A percentile compares a stretch with the other conserved stretches of the same genome.
phyloP scores from a whole-genome alignment of 345 rosid genomes.

The Salix brachista region DNA sequence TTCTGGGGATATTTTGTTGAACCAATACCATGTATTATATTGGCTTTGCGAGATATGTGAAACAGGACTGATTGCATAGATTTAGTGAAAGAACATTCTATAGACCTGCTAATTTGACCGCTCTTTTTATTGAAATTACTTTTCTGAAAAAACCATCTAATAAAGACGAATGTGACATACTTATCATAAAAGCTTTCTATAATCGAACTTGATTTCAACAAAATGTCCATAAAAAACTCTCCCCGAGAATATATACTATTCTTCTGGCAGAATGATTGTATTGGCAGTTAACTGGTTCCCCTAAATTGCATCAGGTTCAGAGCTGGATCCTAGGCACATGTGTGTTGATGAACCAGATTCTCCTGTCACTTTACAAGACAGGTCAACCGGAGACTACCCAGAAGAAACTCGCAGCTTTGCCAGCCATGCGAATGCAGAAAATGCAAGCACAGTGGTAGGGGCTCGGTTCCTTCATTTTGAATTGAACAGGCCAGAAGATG shows the following conservation, averaged over 20 bases:
- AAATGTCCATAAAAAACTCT: background rate
- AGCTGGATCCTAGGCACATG: constrained; percentile 1
- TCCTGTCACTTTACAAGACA: constrained; percentile 11
- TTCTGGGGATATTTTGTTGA: background rate
- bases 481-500: constrained; percentile 28
- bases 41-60: background rate
- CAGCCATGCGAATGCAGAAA: constrained; percentile 19
- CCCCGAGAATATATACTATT: background rate
- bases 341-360: constrained; percentile 14
- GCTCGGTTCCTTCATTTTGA: constrained; percentile 8
- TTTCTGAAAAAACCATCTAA: background rate
- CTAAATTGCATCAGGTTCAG: constrained; percentile 25
- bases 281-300: constrained; percentile 8
- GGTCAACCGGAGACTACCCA: background rate
- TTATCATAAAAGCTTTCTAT: background rate
- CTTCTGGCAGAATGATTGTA: background rate
- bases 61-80: background rate
- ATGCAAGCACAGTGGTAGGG: background rate
- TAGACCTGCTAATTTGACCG: background rate
- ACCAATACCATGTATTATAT: background rate
- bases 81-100: background rate
- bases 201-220: background rate
- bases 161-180: background rate
- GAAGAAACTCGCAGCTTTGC: background rate
- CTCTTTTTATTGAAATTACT: background rate